Conservation (phyloP, 768 basidiomycete species). For the Amyloporia xantha region DNA sequence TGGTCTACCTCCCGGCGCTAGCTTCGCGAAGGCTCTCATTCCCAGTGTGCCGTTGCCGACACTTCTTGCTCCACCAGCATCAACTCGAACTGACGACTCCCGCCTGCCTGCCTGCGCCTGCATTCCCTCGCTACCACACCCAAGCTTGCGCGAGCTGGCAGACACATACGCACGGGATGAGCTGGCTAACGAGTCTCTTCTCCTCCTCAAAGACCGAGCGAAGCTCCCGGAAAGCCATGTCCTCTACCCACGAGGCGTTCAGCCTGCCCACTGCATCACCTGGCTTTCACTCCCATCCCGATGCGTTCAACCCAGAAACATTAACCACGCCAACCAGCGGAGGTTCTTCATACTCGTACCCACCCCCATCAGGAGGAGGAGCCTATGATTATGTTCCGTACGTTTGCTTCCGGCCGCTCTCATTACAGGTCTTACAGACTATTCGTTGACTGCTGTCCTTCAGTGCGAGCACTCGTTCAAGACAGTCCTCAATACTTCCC, state of each 20-base stretch:
- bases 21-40: neutral
- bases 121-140: conserved; percentile 2
- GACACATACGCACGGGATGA: conserved; percentile 36
- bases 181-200: conserved; percentile 70
- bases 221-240: conserved; percentile 53
- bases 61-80: conserved; percentile 15
- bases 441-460: neutral
- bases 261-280: conserved; percentile 75
- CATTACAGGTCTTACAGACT: neutral
- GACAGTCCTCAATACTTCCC: conserved; percentile 54
- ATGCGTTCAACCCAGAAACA: conserved; percentile 52
- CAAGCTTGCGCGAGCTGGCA: conserved; percentile 1
- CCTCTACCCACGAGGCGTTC: conserved; percentile 83
- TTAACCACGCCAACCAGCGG: conserved; percentile 44
- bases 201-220: conserved; percentile 38
- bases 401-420: conserved; percentile 4
- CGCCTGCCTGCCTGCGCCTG: conserved; percentile 8
- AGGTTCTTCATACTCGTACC: conserved; percentile 66
- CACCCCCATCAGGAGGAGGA: conserved; percentile 50
- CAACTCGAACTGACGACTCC: conserved; percentile 7
- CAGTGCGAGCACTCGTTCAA: conserved; percentile 39
- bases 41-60: conserved; percentile 7
- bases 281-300: conserved; percentile 43
- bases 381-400: conserved; percentile 62
- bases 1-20: neutral